Percentiles rank a stretch among this genome's conserved stretches.
phyloP scores from a whole-genome alignment of 345 rosid genomes.

The Jatropha curcas region DNA sequence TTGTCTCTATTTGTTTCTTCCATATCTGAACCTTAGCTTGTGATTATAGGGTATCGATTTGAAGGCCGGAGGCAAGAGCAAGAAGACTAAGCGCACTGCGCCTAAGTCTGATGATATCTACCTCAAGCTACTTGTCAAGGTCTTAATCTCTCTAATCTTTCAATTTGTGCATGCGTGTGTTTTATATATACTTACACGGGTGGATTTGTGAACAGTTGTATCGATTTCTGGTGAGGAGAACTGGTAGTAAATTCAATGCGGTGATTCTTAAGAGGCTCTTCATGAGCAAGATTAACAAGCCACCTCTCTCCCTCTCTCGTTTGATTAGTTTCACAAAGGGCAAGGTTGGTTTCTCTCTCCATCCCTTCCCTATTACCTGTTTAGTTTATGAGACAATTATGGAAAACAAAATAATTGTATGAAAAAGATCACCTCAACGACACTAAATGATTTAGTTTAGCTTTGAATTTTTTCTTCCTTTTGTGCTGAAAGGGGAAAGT shows the following conservation, averaged over 20 bases:
- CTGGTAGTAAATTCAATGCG: constrained; percentile 85
- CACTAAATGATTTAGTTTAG: no score
- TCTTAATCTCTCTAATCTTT: constrained; percentile 12
- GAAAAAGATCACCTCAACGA: no score
- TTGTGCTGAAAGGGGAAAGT: no score
- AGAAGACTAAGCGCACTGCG: constrained; percentile 86
- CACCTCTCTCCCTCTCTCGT: constrained; percentile 88
- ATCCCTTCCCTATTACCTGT: not conserved
- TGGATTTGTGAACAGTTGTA: constrained; percentile 54
- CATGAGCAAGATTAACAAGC: constrained; percentile 94
- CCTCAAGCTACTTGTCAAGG: constrained; percentile 96
- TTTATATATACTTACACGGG: not conserved
- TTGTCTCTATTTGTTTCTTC: not conserved
- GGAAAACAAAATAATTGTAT: no score
- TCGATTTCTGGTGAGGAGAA: constrained; percentile 89
- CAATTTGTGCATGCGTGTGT: not conserved
- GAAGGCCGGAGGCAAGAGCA: constrained; percentile 97
- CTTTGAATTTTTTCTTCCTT: no score
- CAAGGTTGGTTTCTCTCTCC: constrained; percentile 50
- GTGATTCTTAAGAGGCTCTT: constrained; percentile 91
- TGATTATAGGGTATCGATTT: constrained; percentile 84
- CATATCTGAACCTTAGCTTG: not conserved
- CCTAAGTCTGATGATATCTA: constrained; percentile 95
- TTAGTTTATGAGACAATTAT: not conserved
- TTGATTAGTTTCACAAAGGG: constrained; percentile 59